A percentile compares a stretch with the other conserved stretches of the same genome.
These are phyloP conservation scores for Hortaea werneckii DNA, from an alignment of 2,329 filamentous ascomycete species.

Conservation along the genomic window DNA sequence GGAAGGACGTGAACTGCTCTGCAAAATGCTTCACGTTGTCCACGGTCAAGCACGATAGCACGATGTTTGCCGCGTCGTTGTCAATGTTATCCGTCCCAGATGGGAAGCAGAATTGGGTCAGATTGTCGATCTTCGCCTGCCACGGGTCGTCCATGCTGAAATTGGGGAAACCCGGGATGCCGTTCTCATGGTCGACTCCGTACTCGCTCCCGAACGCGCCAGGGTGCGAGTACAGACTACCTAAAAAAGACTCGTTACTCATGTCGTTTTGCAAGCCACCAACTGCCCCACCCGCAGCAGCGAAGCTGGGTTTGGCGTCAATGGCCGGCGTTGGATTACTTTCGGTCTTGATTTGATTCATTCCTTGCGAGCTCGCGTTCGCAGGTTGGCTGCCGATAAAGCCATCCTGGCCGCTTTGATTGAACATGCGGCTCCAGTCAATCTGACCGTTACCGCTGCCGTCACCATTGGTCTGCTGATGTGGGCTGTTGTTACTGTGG, in stretches of 20 bases:
- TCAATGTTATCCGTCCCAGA: conserved; percentile 45
- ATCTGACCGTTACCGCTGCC: conserved; percentile 23
- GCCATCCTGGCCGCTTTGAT: conserved; percentile 35
- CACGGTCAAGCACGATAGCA: conserved; percentile 49
- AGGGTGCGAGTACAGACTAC: conserved; percentile 37
- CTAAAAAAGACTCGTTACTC: conserved; percentile 39
- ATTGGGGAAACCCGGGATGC: conserved; percentile 27
- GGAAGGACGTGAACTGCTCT: conserved; percentile 61
- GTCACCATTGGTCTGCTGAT: conserved; percentile 21
- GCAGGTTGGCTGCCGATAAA: conserved; percentile 36
- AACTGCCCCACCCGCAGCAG: not conserved
- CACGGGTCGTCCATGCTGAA: conserved; percentile 38
- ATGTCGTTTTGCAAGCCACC: conserved; percentile 29
- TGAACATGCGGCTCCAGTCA: conserved; percentile 38
- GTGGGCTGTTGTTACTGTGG: conserved; percentile 23
- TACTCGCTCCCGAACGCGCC: conserved; percentile 32
- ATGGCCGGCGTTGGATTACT: conserved; percentile 22
- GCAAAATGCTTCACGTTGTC: conserved; percentile 63
- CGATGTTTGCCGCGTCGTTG: conserved; percentile 35
- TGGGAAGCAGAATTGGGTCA: conserved; percentile 44
- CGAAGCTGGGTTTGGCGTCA: conserved; percentile 2
- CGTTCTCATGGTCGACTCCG: conserved; percentile 17
- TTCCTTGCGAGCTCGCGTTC: conserved; percentile 30
- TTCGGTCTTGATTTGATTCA: conserved; percentile 31
- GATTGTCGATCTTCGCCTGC: conserved; percentile 34